phyloP scores from a whole-genome alignment of 139 green algal species.

The Chlamydomonas urium region DNA sequence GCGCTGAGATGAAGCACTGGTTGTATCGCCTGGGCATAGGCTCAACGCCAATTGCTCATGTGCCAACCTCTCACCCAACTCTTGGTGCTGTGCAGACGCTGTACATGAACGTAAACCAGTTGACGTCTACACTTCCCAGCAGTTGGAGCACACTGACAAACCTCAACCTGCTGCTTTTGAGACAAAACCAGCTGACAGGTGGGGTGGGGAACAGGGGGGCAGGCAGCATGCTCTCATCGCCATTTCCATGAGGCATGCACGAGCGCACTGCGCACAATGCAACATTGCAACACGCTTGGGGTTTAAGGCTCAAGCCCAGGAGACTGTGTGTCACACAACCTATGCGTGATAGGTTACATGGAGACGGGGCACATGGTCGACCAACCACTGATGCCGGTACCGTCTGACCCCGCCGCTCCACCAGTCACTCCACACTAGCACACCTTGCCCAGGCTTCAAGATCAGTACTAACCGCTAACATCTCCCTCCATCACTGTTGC shows the following conservation, averaged over 20 bases:
- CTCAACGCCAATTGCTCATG: too few relatives aligned
- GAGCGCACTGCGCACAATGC: background rate
- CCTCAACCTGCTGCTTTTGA: background rate
- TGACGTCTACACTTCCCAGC: background rate
- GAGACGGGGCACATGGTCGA: background rate
- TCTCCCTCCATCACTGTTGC: background rate
- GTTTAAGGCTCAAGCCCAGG: background rate
- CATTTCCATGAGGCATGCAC: background rate
- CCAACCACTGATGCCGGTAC: background rate
- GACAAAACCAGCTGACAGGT: background rate
- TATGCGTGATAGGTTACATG: background rate
- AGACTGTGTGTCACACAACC: background rate
- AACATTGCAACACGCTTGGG: background rate
- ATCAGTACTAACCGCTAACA: background rate
- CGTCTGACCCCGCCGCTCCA: background rate
- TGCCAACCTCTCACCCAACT: too few relatives aligned
- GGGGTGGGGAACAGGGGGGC: background rate
- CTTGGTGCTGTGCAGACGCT: conserved; percentile 6
- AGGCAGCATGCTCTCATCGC: background rate
- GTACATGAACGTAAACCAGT: conserved; percentile 4
- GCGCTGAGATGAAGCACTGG: too few relatives aligned
- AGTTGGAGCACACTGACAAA: conserved; percentile 1
- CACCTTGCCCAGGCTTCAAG: background rate
- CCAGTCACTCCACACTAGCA: background rate
- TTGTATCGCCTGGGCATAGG: too few relatives aligned